phyloP scores from a whole-genome alignment of 352 stramenopile species.

The Phytophthora tubulina region DNA sequence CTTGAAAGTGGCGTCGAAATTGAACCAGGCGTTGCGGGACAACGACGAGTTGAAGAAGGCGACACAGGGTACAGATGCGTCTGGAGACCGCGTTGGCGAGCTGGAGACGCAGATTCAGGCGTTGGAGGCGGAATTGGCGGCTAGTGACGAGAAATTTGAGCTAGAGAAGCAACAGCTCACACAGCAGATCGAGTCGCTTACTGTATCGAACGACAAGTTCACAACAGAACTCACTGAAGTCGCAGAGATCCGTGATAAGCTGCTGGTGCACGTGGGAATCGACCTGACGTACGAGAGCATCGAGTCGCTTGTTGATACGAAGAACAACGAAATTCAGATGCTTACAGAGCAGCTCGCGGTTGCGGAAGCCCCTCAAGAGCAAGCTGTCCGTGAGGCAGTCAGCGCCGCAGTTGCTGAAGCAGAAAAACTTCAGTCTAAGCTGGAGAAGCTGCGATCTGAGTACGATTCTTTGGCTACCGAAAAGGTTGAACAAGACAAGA shows the following conservation, averaged over 20 bases:
- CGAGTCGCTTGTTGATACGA: slow-evolving; percentile 56
- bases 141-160: slow-evolving; percentile 27
- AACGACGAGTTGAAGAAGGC: slow-evolving; percentile 40
- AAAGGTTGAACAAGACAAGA: slow-evolving; percentile 24
- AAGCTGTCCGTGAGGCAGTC: slow-evolving; percentile 35
- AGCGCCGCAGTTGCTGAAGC: slow-evolving; percentile 30
- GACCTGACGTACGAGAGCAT: slow-evolving; percentile 57
- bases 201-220: slow-evolving; percentile 23
- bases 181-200: slow-evolving; percentile 43
- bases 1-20: slow-evolving; percentile 61
- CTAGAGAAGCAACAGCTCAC: slow-evolving; percentile 32
- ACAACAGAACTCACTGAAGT: slow-evolving; percentile 43
- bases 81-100: slow-evolving; percentile 4
- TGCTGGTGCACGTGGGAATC: slow-evolving; percentile 52
- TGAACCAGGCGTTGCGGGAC: slow-evolving; percentile 65
- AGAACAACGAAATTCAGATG: slow-evolving; percentile 57
- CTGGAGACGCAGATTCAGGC: slow-evolving; percentile 19
- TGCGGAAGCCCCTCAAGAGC: slow-evolving; percentile 25
- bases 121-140: slow-evolving; percentile 20
- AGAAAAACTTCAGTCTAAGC: slow-evolving; percentile 24
- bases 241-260: slow-evolving; percentile 50
- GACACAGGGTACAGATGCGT: neutral
- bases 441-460: slow-evolving; percentile 32
- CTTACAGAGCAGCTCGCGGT: slow-evolving; percentile 44
- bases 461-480: slow-evolving; percentile 19